Evolutionary conservation across 768 basidiomycete species (phyloP), one percentile per base, ranked within the genome.

Genomic region (Leccinellum rugosiceps): DNA sequence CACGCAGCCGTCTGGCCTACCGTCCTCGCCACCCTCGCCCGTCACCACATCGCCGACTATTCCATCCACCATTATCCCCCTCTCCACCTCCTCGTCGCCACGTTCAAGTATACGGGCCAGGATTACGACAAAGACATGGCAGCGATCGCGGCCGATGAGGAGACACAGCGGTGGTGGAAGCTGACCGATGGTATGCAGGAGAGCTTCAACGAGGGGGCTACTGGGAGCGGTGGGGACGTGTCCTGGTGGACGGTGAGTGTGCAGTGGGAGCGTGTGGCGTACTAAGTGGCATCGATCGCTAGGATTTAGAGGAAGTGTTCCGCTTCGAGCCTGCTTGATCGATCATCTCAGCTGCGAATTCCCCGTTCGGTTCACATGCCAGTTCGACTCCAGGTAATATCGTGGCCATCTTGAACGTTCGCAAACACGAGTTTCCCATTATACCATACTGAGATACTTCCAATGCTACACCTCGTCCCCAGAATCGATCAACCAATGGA

Each of bases 161-260:
- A 86, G 65, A 92, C 88, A n/a, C 80, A 79, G 68, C 68, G 80
- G 57, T 92, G 90, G 90, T 91, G 90, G 90, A 73, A 77, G 62
- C 68, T 90, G 45, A 91, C 88, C 0, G 90, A 90, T 68, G 75
- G 65, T 4, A 88, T 92, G 88, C 90, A 92, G 71, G 83, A 86
- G 70, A 87, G 84, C 64, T 83, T 91, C 44, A 77, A 84, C n/a
- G 77, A 81, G 3, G 87, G 82, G 38, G 88, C 89, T 4, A 76
- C 75, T 6, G 88, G 89, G 15, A 90, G 88, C 58, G 88, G 83
- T 11, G 78, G 77, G 23, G 83, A 81, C 4, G 72, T 84, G 13
- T 86, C 88, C 56, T 92, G 90, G 90, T 84, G 84, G 85, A 77
- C 74, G 72, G 84, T 85, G 58, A 65, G 76, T 67, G 6, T 5